Evolutionary conservation across 2,329 filamentous ascomycete species (phyloP), one percentile per base, ranked within the genome.

Genomic region (Nannizziopsis barbatae): DNA sequence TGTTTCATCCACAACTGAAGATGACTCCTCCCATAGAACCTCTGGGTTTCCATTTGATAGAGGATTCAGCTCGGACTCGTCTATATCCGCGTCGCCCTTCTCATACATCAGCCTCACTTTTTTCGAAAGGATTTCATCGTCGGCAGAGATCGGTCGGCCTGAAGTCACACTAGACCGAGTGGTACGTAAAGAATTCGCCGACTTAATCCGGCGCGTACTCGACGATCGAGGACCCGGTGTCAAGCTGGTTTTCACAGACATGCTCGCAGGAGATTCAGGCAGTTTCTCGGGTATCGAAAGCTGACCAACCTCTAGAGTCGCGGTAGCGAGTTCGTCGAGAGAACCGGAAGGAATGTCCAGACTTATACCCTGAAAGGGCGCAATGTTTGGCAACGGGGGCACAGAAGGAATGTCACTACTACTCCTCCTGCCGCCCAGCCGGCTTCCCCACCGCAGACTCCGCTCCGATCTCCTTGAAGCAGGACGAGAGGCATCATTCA

Each of bases 21-120:
- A 58, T 12, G 49, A 51, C 45, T 70, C 66, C 54, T 71, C 67
- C 66, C 67, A 65, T 40, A 68, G 51, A 20, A 65, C 56, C 10
- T 65, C 63, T 55, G 69, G 60, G 33, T 70, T 62, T 47, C 59
- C 37, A 49, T 66, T 60, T 50, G 67, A 56, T 39, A 66, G 56
- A 47, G 60, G 60, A 41, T 62, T 61, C 22, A 70, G 56, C 47
- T 71, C 66, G 2, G 61, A 59, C 45, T 70, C 68, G 6, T 60
- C 63, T 32, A 75, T 73, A 30, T 69, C 71, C 52, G 80, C 77
- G 49, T 79, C 73, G 3, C 78, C 78, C 52, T 74, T 72, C 53
- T 76, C 74, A 58, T 81, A 83, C 77, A 81, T 81, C 53, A 76
- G 68, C 27, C 79, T 71, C 32, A 83, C 77, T 53, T 76, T 76